Evolutionary conservation across 805 yeast genomes (phyloP).

Genomic region (Metschnikowia colocasiae): DNA sequence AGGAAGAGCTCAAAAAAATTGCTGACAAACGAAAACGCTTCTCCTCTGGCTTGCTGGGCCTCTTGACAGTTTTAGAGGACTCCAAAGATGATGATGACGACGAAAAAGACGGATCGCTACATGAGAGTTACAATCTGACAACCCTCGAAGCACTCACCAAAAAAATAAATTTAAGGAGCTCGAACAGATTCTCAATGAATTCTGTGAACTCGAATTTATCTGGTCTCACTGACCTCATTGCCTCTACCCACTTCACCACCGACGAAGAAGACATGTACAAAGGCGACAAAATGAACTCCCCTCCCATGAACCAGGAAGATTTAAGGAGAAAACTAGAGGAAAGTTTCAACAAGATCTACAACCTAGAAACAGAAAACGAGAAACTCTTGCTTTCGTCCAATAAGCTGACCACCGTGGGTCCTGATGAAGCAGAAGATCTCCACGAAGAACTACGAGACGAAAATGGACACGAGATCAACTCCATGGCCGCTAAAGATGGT

Average conservation of each 20-base stretch:
- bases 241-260: constrained; percentile 44
- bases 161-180: constrained; percentile 18
- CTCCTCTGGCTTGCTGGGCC: constrained; percentile 37
- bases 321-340: constrained; percentile 36
- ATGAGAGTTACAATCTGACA: constrained; percentile 33
- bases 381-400: constrained; percentile 15
- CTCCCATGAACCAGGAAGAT: constrained; percentile 26
- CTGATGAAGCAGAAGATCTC: background rate
- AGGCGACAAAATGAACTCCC: constrained; percentile 1
- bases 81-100: constrained; percentile 6
- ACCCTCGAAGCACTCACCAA: constrained; percentile 36
- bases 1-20: constrained; percentile 1
- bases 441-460: constrained; percentile 1
- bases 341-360: constrained; percentile 36
- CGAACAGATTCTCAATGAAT: constrained; percentile 53
- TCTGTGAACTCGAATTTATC: constrained; percentile 47
- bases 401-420: background rate
- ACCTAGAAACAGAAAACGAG: constrained; percentile 28
- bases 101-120: constrained; percentile 4
- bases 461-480: constrained; percentile 1
- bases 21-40: constrained; percentile 24
- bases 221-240: constrained; percentile 46
- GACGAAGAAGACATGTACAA: constrained; percentile 22
- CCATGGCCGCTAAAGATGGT: constrained; percentile 9
- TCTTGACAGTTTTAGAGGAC: constrained; percentile 40